Percentiles rank a stretch among this genome's conserved stretches.
These are phyloP conservation scores for Phaeotremella fagi DNA, from an alignment of 768 basidiomycete genomes.

Conservation along the genomic window DNA sequence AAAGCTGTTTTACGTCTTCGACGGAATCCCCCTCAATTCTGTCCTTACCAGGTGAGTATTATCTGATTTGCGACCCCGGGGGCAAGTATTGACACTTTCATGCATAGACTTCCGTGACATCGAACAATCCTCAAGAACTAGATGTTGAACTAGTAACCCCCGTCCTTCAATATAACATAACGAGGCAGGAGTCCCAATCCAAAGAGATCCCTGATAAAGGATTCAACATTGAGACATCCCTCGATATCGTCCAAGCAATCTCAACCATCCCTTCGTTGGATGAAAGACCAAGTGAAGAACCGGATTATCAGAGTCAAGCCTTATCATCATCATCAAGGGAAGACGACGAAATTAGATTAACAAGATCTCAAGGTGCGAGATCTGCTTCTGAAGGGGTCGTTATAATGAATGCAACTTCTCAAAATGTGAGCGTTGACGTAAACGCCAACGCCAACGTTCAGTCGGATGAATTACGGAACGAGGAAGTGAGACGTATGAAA, in stretches of 20 bases:
- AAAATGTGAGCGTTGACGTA: too few relatives aligned
- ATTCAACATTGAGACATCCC: background rate
- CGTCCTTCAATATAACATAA: background rate
- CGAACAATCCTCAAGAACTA: background rate
- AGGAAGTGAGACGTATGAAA: background rate
- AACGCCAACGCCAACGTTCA: too few relatives aligned
- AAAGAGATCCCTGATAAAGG: background rate
- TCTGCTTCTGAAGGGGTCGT: slow-evolving; percentile 6
- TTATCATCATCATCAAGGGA: too few relatives aligned
- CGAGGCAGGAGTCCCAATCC: background rate
- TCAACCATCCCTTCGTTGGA: background rate
- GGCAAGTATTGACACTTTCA: too few relatives aligned
- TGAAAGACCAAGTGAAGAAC: too few relatives aligned
- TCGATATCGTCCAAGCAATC: background rate
- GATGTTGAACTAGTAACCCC: background rate
- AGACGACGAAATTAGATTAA: too few relatives aligned
- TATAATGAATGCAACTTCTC: too few relatives aligned
- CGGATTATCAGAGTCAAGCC: too few relatives aligned
- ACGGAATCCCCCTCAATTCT: too few relatives aligned
- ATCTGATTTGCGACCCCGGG: too few relatives aligned
- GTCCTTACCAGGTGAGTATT: too few relatives aligned
- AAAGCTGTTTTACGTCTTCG: background rate
- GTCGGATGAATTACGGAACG: slow-evolving; percentile 1
- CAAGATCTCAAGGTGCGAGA: background rate
- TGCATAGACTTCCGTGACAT: too few relatives aligned